A percentile compares a stretch with the other conserved stretches of the same genome.
phyloP scores from a whole-genome alignment of 2,329 filamentous ascomycete species.

The Exophiala oligosperma region DNA sequence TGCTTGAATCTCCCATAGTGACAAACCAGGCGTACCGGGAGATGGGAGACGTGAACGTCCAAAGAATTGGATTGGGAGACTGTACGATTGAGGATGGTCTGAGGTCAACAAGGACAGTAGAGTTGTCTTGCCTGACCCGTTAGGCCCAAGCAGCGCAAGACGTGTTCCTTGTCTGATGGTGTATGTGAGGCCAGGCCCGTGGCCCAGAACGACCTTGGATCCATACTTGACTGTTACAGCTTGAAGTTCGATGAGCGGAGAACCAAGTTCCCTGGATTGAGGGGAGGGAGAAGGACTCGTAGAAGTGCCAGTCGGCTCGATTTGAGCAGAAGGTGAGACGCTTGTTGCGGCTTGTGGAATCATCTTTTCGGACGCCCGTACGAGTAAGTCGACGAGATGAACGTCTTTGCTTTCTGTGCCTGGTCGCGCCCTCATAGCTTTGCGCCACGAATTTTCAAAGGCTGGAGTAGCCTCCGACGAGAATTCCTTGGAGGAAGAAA shows the following conservation, averaged over 20 bases:
- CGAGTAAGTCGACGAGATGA: not conserved
- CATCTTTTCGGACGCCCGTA: not conserved
- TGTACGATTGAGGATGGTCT: slow-evolving; percentile 93
- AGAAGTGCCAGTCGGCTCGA: not conserved
- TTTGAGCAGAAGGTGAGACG: not conserved
- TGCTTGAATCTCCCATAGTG: slow-evolving; percentile 87
- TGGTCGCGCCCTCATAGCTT: not conserved
- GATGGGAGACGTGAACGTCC: slow-evolving; percentile 77
- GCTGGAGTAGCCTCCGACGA: not conserved
- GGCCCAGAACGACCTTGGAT: slow-evolving; percentile 73
- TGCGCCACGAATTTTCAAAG: not conserved
- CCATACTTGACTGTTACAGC: slow-evolving; percentile 82
- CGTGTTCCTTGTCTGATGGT: slow-evolving; percentile 78
- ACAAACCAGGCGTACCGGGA: slow-evolving; percentile 70
- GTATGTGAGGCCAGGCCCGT: slow-evolving; percentile 75
- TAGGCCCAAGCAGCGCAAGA: slow-evolving; percentile 91
- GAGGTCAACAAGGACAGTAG: slow-evolving; percentile 89
- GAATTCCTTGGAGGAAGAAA: slow-evolving; percentile 7
- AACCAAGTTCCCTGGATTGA: slow-evolving; percentile 47
- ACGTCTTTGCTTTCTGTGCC: not conserved
- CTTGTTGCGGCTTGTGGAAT: not conserved
- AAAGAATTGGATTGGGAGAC: slow-evolving; percentile 82
- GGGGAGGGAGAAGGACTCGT: not conserved
- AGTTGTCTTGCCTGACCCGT: slow-evolving; percentile 94
- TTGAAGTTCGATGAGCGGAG: slow-evolving; percentile 81